Base-by-base conservation (phyloP, 495 filamentous ascomycete genomes). In the Talaromyces trachyspermus region DNA sequence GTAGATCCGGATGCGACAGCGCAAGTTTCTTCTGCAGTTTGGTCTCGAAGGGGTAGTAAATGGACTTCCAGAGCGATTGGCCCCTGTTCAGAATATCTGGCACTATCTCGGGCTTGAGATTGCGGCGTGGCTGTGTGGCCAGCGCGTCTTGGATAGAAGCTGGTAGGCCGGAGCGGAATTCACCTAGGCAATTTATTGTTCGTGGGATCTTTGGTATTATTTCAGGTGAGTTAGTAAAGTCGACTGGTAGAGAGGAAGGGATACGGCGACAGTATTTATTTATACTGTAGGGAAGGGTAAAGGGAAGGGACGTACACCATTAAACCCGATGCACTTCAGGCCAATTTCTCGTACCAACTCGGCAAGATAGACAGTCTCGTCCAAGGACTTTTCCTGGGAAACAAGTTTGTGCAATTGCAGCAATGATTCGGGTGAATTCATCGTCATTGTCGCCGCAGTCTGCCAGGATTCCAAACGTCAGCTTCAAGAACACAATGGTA, bases 311-410 rank as follows among this genome's bases (percentile, higher is more conserved):
- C 44, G 22, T 46, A 46, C 44, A 30, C 86, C 86, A 64, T 90
- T 90, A 72, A 90, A 88, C 36, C 77, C 79, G 58, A 90, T 88
- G 62, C 85, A 89, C 60, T 90, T 90, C 33, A 90, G 71, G 2
- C 83, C 85, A 54, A 87, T 74, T 55, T 88, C 85, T 53, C 86
- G 80, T 73, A 90, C 86, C 15, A 87, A 62, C 59, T 88, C 85
- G 37, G 84, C 85, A 5, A 76, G 74, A 30, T 70, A 64, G n/a
- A 81, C 65, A 18, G 69, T 58, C 17, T 68, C 62, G 35, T 63
- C 50, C 36, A 57, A 40, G 12, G 61, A 53, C 24, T 65, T 57
- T 0, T 60, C 53, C 8, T 52, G 51, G 19, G 75, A 65, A n/a
- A 77, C 76, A 12, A 79, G 55, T 17, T 69, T 49, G 65, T 77